Base-by-base conservation (phyloP, 768 basidiomycete genomes). In the Tylopilus vinaceipallidus region DNA sequence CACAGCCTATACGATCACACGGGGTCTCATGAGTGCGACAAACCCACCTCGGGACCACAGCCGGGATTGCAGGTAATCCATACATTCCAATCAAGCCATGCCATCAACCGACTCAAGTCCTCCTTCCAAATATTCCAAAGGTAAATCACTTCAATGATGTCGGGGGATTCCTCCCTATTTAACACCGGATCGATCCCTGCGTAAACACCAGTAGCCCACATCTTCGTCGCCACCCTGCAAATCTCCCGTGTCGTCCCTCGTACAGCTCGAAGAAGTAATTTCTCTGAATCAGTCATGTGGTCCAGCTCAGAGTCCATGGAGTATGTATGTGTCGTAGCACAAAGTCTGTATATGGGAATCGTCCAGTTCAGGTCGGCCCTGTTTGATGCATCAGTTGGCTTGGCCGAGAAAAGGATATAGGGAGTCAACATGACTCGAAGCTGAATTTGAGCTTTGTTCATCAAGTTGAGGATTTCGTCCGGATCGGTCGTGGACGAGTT, bases 1-100 rank as follows among this genome's bases (percentile, higher is more conserved):
- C 26, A 20, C 10, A 1, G 13, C 6, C 5, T 6, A 27, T 12
- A 19, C 16, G 23, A 36, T 17, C 8, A 5, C 13, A n/a, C n/a
- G n/a, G n/a, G n/a, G n/a, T n/a, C n/a, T n/a, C n/a, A n/a, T n/a
- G n/a, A n/a, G n/a, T n/a, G 5, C 4, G 13, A 27, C 14, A 22
- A n/a, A 65, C 72, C 2, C 41, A 80, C 79, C 67, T 79, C 73
- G 27, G 64, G 61, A 11, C 57, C 58, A 62, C 81, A 82, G 1
- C 59, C 69, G 23, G 79, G 78, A 3, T 58, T 61, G 43, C 80
- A 81, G 34, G 65, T 75, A 2, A 73, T 55, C 79, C 80, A 82
- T 7, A 70, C 59, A 32, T 63, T 71, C 80, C 80, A 82, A 51
- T 76, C 80, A 0, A 82, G 61, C 80, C 80, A 81, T 0, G 29